Base-by-base conservation (phyloP, 2,329 filamentous ascomycete species). In the Dothideomycetidae sp. region DNA sequence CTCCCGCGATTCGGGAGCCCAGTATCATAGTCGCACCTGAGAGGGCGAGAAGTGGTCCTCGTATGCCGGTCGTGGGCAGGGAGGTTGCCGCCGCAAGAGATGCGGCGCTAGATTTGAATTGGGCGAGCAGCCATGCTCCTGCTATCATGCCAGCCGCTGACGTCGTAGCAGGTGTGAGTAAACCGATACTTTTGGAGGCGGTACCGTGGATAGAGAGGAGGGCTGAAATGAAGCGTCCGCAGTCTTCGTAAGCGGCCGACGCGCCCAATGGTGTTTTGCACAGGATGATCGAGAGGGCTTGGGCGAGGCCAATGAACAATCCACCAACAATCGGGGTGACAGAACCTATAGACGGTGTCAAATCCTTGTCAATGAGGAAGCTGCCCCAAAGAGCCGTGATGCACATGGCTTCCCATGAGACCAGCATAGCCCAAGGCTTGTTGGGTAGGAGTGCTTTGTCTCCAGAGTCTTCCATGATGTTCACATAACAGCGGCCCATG, bases 1-100 rank as follows among this genome's bases (percentile, higher is more conserved):
- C 77, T 2, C 74, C 75, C 0, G 71, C 75, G 38, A 79, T 50
- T 33, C 75, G 66, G 1, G 73, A 63, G 1, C 77, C 77, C 5
- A 80, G 50, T 0, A 67, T 64, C 58, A 79, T 70, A 10, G 68
- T 41, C 3, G 68, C 58, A 0, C 76, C 77, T 2, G 76, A 76
- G 0, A 62, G n/a, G n/a, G n/a, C n/a, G n/a, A 31, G 1, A 66
- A 48, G 12, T 31, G 34, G 5, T 29, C 31, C 29, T 35, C 29
- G 9, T 33, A 39, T 10, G 18, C 37, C 19, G 32, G 42, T 19
- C 33, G 19, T 26, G 17, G 33, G 26, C 26, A 35, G 21, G 19
- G n/a, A 11, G 41, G 36, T 14, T 39, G 31, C 9, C 31, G 35
- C 10, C 46, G 34, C 12, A 42, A 34, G n/a, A 43, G 14, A 5